These are phyloP conservation scores for Wallacemonas sp. DNA, from an alignment of 208 protist species.

Conservation along the genomic window DNA sequence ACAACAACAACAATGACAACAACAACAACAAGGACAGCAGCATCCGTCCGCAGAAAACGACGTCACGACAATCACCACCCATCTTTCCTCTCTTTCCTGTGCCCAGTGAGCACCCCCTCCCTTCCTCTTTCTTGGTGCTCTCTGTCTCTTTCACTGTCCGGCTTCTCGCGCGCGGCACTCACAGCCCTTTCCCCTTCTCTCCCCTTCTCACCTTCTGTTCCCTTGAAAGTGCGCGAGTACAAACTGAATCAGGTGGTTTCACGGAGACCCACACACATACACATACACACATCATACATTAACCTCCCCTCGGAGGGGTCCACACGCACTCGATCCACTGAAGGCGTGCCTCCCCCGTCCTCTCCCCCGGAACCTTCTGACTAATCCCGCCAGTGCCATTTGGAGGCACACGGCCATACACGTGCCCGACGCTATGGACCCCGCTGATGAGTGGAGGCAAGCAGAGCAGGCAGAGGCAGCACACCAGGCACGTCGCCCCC, in stretches of 20 bases:
- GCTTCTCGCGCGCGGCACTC: no score
- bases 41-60: no score
- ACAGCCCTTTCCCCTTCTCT: not conserved
- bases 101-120: no score
- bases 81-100: no score
- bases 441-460: slow-evolving; percentile 6
- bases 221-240: not conserved
- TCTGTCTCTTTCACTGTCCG: no score
- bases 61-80: no score
- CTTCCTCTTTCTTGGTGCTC: no score
- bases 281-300: not conserved
- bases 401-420: not conserved
- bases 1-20: slow-evolving; percentile 16
- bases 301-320: no score
- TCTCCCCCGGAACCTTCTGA: no score
- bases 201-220: not conserved
- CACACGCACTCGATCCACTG: no score
- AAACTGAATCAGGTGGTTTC: no score
- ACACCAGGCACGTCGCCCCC: not conserved
- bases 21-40: slow-evolving; percentile 7
- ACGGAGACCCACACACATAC: slow-evolving; percentile 1
- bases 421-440: slow-evolving; percentile 7
- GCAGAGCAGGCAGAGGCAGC: not conserved
- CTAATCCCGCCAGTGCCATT: not conserved
- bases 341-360: no score